Conservation (phyloP, 257 asterid genomes). For the Solanum corneliomulleri region DNA sequence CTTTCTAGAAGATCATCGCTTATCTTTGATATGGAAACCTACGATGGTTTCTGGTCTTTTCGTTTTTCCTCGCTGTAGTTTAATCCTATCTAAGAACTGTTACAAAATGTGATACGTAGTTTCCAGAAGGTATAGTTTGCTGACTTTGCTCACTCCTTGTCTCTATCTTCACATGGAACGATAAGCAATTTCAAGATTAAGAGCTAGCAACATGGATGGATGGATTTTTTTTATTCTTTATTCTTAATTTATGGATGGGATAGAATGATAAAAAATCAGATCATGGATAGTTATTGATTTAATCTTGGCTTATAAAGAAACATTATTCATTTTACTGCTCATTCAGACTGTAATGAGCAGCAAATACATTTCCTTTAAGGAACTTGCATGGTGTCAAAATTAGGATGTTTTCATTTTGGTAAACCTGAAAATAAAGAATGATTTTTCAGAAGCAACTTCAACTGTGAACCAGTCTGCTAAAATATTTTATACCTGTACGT, state of each 20-base stretch:
- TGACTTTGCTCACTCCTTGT: neutral
- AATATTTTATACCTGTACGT: neutral
- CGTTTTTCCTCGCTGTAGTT: neutral
- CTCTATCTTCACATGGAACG: neutral
- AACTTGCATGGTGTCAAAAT: neutral
- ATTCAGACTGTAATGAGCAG: neutral
- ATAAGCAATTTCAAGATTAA: neutral
- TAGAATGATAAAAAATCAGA: neutral
- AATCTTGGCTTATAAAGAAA: neutral
- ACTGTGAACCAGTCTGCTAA: neutral
- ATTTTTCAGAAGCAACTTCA: neutral
- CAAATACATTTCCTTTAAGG: neutral
- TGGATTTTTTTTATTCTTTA: neutral
- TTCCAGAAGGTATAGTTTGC: neutral
- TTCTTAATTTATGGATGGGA: neutral
- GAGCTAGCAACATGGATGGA: neutral
- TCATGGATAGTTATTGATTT: neutral
- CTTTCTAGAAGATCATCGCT: neutral
- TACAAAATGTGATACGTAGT: neutral
- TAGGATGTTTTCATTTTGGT: neutral
- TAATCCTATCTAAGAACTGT: neutral
- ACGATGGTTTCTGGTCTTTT: neutral
- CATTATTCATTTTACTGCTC: neutral
- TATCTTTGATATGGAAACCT: neutral
- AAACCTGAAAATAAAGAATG: neutral